Evolutionary conservation across 345 rosid species (phyloP).

Genomic region (Lumnitzera racemosa): DNA sequence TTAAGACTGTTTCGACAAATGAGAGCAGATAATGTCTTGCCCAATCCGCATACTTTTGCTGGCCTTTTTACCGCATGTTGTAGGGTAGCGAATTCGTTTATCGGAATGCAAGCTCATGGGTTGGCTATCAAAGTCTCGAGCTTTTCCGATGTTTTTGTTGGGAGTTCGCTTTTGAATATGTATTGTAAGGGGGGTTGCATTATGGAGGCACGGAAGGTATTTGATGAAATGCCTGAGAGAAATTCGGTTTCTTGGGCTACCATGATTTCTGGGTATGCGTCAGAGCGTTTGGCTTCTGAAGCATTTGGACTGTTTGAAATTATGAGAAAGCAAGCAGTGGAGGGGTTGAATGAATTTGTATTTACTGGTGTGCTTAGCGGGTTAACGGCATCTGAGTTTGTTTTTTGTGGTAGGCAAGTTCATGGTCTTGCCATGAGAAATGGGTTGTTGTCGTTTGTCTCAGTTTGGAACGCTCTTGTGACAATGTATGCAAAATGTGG

Average conservation of each 20-base stretch:
- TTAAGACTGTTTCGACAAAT: constrained; percentile 55
- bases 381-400: constrained; percentile 32
- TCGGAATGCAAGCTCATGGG: constrained; percentile 60
- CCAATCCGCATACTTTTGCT: constrained; percentile 69
- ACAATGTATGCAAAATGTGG: constrained; percentile 47
- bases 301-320: constrained; percentile 35
- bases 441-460: constrained; percentile 31
- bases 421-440: constrained; percentile 43
- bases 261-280: constrained; percentile 36
- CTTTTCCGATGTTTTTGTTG: constrained; percentile 66
- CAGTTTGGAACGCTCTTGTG: constrained; percentile 60
- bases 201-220: constrained; percentile 40
- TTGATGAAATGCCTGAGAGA: constrained; percentile 39
- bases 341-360: constrained; percentile 51
- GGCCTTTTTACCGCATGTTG: constrained; percentile 66
- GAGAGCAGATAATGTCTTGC: constrained; percentile 53
- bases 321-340: constrained; percentile 26
- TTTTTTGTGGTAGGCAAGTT: constrained; percentile 35
- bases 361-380: constrained; percentile 65
- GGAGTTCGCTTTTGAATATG: constrained; percentile 61
- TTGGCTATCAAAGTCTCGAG: constrained; percentile 46
- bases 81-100: constrained; percentile 20
- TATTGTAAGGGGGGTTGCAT: constrained; percentile 55
- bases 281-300: constrained; percentile 16
- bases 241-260: constrained; percentile 49